These are phyloP conservation scores for Salvia sclarea DNA, from an alignment of 305 asterid species.

Conservation along the genomic window DNA sequence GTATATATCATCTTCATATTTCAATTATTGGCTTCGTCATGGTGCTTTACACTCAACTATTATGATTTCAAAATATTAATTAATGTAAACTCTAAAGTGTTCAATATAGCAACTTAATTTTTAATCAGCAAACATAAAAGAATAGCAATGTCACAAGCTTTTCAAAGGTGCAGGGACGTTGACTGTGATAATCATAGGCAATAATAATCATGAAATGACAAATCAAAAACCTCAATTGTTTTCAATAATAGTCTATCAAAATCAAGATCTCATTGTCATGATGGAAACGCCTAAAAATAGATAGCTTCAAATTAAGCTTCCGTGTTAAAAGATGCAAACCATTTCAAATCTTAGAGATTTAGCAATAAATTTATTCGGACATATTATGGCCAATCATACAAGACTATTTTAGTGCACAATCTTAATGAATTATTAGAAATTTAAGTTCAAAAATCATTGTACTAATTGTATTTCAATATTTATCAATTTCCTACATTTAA, in stretches of 20 bases:
- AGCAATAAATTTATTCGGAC: too few relatives aligned
- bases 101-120: neutral
- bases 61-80: neutral
- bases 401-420: too few relatives aligned
- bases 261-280: conserved; percentile 17
- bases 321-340: neutral
- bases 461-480: too few relatives aligned
- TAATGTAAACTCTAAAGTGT: neutral
- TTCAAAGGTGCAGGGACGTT: neutral
- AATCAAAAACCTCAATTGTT: conserved; percentile 11
- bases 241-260: conserved; percentile 5
- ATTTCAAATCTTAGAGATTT: neutral
- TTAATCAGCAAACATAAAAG: neutral
- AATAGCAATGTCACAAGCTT: too few relatives aligned
- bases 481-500: too few relatives aligned
- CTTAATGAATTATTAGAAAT: too few relatives aligned
- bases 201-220: conserved; percentile 20
- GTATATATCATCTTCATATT: too few relatives aligned
- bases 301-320: neutral
- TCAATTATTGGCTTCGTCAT: too few relatives aligned
- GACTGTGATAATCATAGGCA: neutral
- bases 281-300: neutral
- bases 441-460: too few relatives aligned
- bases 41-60: too few relatives aligned
- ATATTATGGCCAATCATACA: too few relatives aligned